Evolutionary conservation across 2,329 filamentous ascomycete genomes (phyloP), one percentile per base, ranked within the genome.

Genomic region (Nannizziopsis barbatae): DNA sequence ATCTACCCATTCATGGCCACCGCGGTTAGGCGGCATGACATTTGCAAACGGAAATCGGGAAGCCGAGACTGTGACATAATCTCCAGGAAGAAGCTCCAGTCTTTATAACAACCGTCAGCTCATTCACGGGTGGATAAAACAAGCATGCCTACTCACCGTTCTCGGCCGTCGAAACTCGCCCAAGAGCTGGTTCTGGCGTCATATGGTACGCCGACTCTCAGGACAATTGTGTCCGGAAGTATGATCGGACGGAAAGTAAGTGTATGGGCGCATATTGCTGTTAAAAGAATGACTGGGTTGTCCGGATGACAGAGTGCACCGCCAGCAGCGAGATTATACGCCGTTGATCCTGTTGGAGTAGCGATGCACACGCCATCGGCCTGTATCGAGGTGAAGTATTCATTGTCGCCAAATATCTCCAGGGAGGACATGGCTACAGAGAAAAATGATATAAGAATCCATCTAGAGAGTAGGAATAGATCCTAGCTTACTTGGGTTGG

Each of bases 121-220:
- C 14, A 15, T 22, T 40, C n/a, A n/a, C n/a, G n/a, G n/a, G 32
- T 11, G 32, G 12, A 31, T 33, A 5, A 6, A 30, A 6, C n/a
- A 35, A 18, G 27, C 9, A 1, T 32, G 31, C 40, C 3, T 27
- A 50, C 65, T 57, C 58, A 75, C 68, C 88, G 80, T 71, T 95
- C 87, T 52, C 88, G 78, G 1, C 92, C 92, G 65, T 98, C 92
- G 63, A 98, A 98, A 65, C 87, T 94, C n/a, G 89, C 92, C 90
- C 92, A 98, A 36, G 84, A 89, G 57, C 80, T 84, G 3, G 87
- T 88, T 43, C 92, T 75, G 7, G 89, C 86, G 65, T 93, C 83
- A 64, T 95, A 96, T 0, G 92, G 92, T n/a, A 96, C 89, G 9
- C 90, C 92, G 14, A 95, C 76, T 33, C 92, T 80, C 51, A 98